These are phyloP conservation scores for Dunaliella sp. DNA, from an alignment of 139 green algal species.

Conservation along the genomic window DNA sequence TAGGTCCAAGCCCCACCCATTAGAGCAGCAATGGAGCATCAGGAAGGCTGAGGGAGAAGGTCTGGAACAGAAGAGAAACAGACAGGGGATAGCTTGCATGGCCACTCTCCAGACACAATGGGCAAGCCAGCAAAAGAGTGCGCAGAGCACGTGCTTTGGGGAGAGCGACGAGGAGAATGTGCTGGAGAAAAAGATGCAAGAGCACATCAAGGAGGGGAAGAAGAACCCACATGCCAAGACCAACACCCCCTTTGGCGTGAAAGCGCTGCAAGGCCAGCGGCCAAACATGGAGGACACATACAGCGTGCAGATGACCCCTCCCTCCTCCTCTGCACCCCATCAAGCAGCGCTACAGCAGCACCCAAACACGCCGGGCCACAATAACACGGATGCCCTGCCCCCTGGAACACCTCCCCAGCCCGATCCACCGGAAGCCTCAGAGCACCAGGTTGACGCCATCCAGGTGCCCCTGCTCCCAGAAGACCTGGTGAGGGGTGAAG, in stretches of 20 bases:
- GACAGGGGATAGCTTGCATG: too few relatives aligned
- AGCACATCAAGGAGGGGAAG: too few relatives aligned
- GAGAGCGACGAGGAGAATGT: too few relatives aligned
- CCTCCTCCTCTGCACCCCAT: not conserved
- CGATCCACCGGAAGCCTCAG: not conserved
- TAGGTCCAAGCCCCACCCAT: too few relatives aligned
- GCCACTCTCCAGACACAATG: too few relatives aligned
- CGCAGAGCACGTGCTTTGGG: too few relatives aligned
- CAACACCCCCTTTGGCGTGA: not conserved
- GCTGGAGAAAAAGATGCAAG: not conserved
- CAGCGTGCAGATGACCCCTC: constrained; percentile 15
- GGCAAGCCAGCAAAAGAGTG: not conserved
- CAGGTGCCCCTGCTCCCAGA: not conserved
- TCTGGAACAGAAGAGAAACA: too few relatives aligned
- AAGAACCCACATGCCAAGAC: not conserved
- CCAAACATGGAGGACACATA: constrained; percentile 22
- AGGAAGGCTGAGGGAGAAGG: too few relatives aligned
- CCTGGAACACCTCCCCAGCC: not conserved
- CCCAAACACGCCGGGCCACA: too few relatives aligned
- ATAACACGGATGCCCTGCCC: too few relatives aligned
- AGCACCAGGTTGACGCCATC: not conserved
- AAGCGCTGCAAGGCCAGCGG: constrained; percentile 6
- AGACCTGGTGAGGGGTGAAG: too few relatives aligned
- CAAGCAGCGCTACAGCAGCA: not conserved
- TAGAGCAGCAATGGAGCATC: too few relatives aligned